These are phyloP conservation scores for Sclerotinia subarctica DNA, from an alignment of 2,329 filamentous ascomycete genomes.

Conservation along the genomic window DNA sequence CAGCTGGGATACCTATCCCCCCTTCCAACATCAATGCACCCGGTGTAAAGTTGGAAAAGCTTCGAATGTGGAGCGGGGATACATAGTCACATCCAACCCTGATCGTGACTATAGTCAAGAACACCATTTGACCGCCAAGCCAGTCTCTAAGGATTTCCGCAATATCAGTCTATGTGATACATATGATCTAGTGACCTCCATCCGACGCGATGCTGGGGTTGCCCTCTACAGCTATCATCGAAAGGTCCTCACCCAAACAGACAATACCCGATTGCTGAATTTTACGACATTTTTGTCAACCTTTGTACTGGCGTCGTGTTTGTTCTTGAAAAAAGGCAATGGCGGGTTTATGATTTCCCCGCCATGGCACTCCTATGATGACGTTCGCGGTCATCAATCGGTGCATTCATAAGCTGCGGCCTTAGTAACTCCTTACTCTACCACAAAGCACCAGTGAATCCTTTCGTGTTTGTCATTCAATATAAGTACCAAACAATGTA, in stretches of 20 bases:
- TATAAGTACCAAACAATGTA: not conserved
- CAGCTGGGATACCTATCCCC: not conserved
- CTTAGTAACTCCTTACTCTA: not conserved
- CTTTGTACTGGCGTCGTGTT: not conserved
- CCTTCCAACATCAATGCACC: too few relatives aligned
- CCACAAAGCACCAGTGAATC: not conserved
- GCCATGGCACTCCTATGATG: not conserved
- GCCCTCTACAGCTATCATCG: not conserved
- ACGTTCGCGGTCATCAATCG: too few relatives aligned
- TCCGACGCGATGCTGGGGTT: not conserved
- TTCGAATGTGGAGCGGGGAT: not conserved
- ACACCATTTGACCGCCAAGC: not conserved
- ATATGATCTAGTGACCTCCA: not conserved
- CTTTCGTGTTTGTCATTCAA: not conserved
- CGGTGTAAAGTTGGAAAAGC: too few relatives aligned
- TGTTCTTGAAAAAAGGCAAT: not conserved
- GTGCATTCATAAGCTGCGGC: not conserved
- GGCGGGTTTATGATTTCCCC: not conserved
- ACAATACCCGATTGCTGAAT: not conserved
- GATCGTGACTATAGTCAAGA: slow-evolving; percentile 3
- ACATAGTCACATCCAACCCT: not conserved
- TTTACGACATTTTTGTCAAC: not conserved
- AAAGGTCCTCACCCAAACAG: not conserved
- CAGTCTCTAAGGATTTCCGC: not conserved
- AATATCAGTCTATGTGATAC: not conserved